Evolutionary conservation across 2,329 filamentous ascomycete genomes (phyloP).

Genomic region (Diplodia scrobiculata): DNA sequence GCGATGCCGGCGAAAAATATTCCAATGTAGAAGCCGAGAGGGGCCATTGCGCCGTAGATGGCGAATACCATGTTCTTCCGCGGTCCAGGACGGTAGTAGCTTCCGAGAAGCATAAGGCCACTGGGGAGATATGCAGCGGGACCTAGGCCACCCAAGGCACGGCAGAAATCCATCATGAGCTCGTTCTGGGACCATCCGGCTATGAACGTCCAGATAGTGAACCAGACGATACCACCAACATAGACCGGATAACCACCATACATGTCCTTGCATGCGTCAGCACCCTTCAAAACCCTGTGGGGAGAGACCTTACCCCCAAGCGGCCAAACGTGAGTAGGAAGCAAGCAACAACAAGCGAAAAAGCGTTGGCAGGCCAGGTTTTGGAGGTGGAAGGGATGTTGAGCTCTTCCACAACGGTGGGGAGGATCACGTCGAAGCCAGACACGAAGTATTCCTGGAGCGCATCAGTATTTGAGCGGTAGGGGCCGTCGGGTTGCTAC

Average conservation of each 20-base stretch:
- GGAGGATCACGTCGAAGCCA: constrained; percentile 71
- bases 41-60: constrained; percentile 56
- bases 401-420: constrained; percentile 63
- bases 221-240: constrained; percentile 58
- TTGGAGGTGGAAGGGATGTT: constrained; percentile 65
- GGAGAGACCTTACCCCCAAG: constrained; percentile 6
- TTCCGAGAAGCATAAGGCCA: constrained; percentile 40
- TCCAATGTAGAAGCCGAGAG: constrained; percentile 61
- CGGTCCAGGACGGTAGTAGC: constrained; percentile 42
- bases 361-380: constrained; percentile 58
- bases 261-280: constrained; percentile 51
- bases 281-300: background rate
- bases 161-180: constrained; percentile 43
- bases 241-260: constrained; percentile 65
- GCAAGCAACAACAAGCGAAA: constrained; percentile 53
- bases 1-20: constrained; percentile 66
- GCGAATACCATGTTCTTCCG: constrained; percentile 43
- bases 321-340: constrained; percentile 53
- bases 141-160: constrained; percentile 44
- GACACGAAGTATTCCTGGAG: constrained; percentile 70
- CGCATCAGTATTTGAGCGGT: background rate
- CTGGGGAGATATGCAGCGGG: constrained; percentile 42
- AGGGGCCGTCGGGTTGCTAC: background rate
- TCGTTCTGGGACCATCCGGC: constrained; percentile 40
- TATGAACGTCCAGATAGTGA: constrained; percentile 39